A percentile compares a stretch with the other conserved stretches of the same genome.
These are phyloP conservation scores for Thinopyrum elongatum DNA, from an alignment of 176 grass and related monocot genomes.

Conservation along the genomic window DNA sequence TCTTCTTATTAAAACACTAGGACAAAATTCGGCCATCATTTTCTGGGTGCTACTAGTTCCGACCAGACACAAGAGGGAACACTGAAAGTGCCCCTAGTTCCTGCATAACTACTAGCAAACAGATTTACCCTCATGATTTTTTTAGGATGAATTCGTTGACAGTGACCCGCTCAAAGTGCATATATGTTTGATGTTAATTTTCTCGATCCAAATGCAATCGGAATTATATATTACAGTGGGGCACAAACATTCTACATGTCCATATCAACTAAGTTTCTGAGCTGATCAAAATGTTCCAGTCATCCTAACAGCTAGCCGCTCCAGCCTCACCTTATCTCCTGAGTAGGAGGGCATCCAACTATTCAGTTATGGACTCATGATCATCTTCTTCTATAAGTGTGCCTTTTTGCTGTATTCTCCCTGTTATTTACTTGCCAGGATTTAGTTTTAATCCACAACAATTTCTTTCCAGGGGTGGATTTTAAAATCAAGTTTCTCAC, in stretches of 20 bases:
- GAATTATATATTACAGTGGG: background rate
- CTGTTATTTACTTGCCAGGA: background rate
- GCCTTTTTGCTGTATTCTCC: background rate
- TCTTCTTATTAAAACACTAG: background rate
- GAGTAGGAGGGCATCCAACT: background rate
- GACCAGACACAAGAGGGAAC: background rate
- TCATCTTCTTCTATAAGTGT: background rate
- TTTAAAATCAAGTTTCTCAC: slow-evolving; percentile 93
- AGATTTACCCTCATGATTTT: background rate
- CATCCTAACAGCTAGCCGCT: background rate
- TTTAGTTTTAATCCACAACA: background rate
- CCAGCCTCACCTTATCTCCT: background rate
- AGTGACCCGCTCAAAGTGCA: background rate
- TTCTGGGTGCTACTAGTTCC: background rate
- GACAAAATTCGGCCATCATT: background rate
- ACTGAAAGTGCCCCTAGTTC: background rate
- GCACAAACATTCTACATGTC: background rate
- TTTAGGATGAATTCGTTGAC: background rate
- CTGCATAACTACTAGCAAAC: background rate
- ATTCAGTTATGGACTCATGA: background rate
- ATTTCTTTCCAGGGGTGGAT: slow-evolving; percentile 70
- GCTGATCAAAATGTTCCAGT: background rate
- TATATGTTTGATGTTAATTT: background rate
- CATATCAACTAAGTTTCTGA: background rate
- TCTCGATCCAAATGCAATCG: background rate